Evolutionary conservation across 352 stramenopile species (phyloP), one percentile per base, ranked within the genome.

Genomic region (Phytophthora megakarya): DNA sequence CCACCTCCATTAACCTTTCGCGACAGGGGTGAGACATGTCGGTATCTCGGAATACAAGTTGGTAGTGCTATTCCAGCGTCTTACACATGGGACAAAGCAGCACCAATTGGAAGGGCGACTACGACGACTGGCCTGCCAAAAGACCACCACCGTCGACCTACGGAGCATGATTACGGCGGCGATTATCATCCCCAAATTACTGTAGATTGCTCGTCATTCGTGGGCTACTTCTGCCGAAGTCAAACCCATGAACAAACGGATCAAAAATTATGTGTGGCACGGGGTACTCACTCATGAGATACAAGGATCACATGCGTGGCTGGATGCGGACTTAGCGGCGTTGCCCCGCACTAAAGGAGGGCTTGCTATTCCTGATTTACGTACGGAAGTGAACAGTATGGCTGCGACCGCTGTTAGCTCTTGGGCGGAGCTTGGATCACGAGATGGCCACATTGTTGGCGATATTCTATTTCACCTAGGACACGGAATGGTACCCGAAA

Each of bases 191-290:
- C 39, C 39, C 18, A 45, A 45, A 26, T 22, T 45, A 15, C 39
- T 45, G 8, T 45, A 45, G 2, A 45, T 45, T 15, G 39, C 39
- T 2, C 18, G 39, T 5, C 39, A 45, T 25, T 21, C 28, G 2
- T 61, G 43, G 53, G 30, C 53, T 9, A 19, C 35, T 0, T 13
- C 16, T 1, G 16, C 18, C 0, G 39, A 19, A 9, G 19, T 50
- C 10, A 22, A 46, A n/a, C 5, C 37, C 0, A 37, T 15, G 8
- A 44, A 35, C 13, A 21, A 3, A 3, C 12, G 37, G 9, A 26
- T 60, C 39, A 40, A 23, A 4, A 60, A 60, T 16, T 50, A 43
- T 12, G 38, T 60, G 9, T 60, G 51, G 46, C 22, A 50, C 22
- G 43, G 10, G 3, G 2, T 19, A 1, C 37, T 50, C 23, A 4